Evolutionary conservation across 805 yeast genomes (phyloP), one percentile per base, ranked within the genome.

Genomic region (Komagataella mondaviorum): DNA sequence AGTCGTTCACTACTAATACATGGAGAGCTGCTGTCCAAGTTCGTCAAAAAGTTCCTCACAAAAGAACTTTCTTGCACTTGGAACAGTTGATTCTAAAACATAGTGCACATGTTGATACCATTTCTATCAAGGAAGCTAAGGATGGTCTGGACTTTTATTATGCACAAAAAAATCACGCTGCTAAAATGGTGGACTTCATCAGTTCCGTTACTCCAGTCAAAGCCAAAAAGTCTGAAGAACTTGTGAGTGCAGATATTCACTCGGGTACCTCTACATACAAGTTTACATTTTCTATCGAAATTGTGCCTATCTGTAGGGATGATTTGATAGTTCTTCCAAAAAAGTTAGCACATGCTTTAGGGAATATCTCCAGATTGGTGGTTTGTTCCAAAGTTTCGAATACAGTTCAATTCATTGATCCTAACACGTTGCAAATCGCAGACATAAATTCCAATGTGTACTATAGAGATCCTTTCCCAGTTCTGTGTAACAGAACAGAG

Each of bases 21-120:
- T 93, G 99, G 99, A 85, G 93, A 68, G 97, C 99, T 36, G 81
- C 91, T 24, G 96, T 95, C 44, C 99, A 93, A 72, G 85, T 95
- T 60, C 84, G 99, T 71, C 99, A 93, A 70, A 93, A 95, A 66
- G 99, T 93, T 44, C 80, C 88, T 16, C 99, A 93, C 69, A 93
- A 93, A 71, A 84, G 96, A 76, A 93, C 99, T 6, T 91, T 93
- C 67, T 77, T 91, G 66, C 93, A 88, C 63, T 78, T 93, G 60
- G 99, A 93, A 72, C 99, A 93, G 71, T 76, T 95, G 67, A 93
- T 93, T 60, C 76, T 93, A 68, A 89, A 77, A 65, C 95, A 88
- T 66, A 86, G 84, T 62, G 97, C 97, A 4, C 98, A 93, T 65
- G 81, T 84, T 54, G 95, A 90, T 64, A 91, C 98, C 51, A 84